phyloP scores from a whole-genome alignment of 2,329 filamentous ascomycete species.

The Ascochyta fabae region DNA sequence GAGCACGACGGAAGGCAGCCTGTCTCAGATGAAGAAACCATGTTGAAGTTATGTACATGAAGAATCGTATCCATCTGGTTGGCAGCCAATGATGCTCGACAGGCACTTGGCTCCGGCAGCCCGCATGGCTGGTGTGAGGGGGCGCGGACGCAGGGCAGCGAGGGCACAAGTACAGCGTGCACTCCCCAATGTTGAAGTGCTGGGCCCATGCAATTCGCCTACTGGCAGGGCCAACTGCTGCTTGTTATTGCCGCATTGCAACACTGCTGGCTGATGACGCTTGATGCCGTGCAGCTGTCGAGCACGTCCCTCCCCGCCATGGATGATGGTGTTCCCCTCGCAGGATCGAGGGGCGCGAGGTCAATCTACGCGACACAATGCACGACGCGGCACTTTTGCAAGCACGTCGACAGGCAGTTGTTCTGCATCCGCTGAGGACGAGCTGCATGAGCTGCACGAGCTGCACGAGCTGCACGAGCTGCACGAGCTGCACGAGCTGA shows the following conservation, averaged over 20 bases:
- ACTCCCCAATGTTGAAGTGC: neutral
- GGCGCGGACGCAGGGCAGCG: constrained; percentile 9
- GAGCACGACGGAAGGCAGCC: neutral
- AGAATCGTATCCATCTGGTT: neutral
- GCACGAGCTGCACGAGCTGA: constrained; percentile 1
- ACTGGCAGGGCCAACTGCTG: neutral
- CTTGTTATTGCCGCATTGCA: neutral
- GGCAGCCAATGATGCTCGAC: constrained; percentile 17
- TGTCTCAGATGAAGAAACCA: constrained; percentile 13
- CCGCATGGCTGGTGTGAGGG: constrained; percentile 17
- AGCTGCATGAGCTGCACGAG: too few species aligned
- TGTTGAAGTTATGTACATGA: constrained; percentile 1
- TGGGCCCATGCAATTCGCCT: neutral
- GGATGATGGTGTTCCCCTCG: neutral
- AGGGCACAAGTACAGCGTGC: constrained; percentile 15
- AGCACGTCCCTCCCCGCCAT: constrained; percentile 9
- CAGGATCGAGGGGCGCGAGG: constrained; percentile 14
- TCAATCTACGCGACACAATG: constrained; percentile 6
- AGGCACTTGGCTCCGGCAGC: constrained; percentile 15
- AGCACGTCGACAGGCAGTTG: neutral
- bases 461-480: too few species aligned
- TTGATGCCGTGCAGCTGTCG: constrained; percentile 7
- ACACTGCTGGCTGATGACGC: neutral
- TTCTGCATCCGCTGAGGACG: neutral
- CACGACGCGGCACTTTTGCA: constrained; percentile 15